These are phyloP conservation scores for Curvularia sp. DNA, from an alignment of 2,329 filamentous ascomycete genomes.

Conservation along the genomic window DNA sequence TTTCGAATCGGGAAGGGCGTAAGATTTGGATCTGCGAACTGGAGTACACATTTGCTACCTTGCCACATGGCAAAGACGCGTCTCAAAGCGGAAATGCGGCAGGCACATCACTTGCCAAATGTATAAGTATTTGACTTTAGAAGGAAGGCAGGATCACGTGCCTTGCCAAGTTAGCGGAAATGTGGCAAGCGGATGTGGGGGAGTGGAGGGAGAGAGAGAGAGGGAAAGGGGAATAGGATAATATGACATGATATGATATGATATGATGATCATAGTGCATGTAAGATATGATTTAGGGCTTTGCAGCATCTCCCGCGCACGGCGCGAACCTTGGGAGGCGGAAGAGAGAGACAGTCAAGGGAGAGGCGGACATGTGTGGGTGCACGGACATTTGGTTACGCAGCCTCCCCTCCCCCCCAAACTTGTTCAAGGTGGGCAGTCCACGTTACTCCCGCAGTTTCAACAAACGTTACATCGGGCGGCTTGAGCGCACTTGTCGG, in stretches of 20 bases:
- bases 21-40: slow-evolving; percentile 18
- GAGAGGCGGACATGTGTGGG: neutral
- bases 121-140: neutral
- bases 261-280: slow-evolving; percentile 10
- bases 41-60: slow-evolving; percentile 9
- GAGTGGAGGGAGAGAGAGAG: no score
- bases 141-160: slow-evolving; percentile 12
- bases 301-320: slow-evolving; percentile 9
- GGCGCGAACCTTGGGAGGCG: neutral
- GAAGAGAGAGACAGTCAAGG: no score
- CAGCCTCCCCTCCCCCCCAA: slow-evolving; percentile 10
- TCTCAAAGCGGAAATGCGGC: slow-evolving; percentile 6
- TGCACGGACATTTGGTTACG: slow-evolving; percentile 12
- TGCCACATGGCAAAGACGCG: slow-evolving; percentile 5
- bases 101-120: neutral
- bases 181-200: slow-evolving; percentile 10
- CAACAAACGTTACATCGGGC: slow-evolving; percentile 21
- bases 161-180: slow-evolving; percentile 10
- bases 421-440: slow-evolving; percentile 16
- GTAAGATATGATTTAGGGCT: slow-evolving; percentile 9
- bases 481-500: slow-evolving; percentile 14
- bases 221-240: no score
- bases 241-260: no score
- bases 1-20: slow-evolving; percentile 7
- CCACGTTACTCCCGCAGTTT: slow-evolving; percentile 22